These are phyloP conservation scores for Acacia acuminata DNA, from an alignment of 306 rosid species.

Conservation along the genomic window DNA sequence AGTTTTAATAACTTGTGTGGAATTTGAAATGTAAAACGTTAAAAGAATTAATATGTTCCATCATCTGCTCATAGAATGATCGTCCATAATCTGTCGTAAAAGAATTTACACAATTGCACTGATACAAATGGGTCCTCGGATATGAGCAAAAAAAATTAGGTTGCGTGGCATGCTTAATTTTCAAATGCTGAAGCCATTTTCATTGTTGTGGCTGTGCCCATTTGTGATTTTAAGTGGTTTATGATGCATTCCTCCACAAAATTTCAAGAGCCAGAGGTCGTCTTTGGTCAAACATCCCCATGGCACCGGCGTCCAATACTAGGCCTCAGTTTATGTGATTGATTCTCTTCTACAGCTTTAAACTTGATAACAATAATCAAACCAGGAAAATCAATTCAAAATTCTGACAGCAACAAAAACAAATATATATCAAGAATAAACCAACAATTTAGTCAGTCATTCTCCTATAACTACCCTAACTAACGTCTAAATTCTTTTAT, in stretches of 20 bases:
- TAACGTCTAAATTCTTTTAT: not conserved
- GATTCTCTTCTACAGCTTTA: conserved; percentile 18
- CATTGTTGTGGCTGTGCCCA: too few species aligned
- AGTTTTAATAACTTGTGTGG: not conserved
- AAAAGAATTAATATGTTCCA: not conserved
- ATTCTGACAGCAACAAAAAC: not conserved
- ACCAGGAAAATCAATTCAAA: conserved; percentile 1
- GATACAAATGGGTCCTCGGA: not conserved
- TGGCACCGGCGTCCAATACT: conserved; percentile 10
- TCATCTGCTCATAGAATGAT: not conserved
- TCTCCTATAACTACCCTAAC: not conserved
- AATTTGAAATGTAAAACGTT: not conserved
- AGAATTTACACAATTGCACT: not conserved
- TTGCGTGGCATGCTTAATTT: not conserved
- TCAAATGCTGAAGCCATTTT: not conserved
- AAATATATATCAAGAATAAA: conserved; percentile 32
- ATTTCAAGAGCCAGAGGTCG: not conserved
- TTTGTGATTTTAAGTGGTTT: not conserved
- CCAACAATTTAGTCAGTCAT: not conserved
- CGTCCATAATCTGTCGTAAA: too few species aligned
- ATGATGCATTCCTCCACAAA: not conserved
- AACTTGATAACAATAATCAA: conserved; percentile 7
- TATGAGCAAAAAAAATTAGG: not conserved
- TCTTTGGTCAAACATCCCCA: conserved; percentile 13
- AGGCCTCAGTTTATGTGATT: not conserved